Conservation (phyloP, 306 rosid genomes). For the Gynostemma pentaphyllum region DNA sequence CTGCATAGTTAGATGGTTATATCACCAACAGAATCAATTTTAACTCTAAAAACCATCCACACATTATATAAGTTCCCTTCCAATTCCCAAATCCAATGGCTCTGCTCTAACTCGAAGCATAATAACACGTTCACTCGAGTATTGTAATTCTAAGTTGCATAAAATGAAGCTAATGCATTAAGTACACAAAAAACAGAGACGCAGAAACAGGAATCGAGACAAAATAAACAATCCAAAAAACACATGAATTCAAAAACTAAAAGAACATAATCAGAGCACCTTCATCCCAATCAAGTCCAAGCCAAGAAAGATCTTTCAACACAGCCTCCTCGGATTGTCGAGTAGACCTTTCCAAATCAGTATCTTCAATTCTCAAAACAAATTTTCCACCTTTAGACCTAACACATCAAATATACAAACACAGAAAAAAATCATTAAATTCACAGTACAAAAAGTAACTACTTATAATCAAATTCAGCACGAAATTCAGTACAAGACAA, state of each 20-base stretch:
- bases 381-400: slow-evolving; percentile 92
- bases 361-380: slow-evolving; percentile 87
- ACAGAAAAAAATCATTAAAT: neutral
- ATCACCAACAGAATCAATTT: neutral
- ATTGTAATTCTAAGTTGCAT: neutral
- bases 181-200: neutral
- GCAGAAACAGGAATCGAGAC: neutral
- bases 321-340: slow-evolving; percentile 77
- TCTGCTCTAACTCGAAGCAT: neutral
- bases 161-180: neutral
- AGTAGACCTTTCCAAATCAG: slow-evolving; percentile 97
- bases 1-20: slow-evolving; percentile 26
- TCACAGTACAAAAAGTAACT: neutral
- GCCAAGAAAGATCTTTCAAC: slow-evolving; percentile 85
- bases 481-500: neutral
- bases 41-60: neutral
- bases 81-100: neutral
- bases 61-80: neutral
- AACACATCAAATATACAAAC: neutral
- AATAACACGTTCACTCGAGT: neutral
- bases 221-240: neutral
- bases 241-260: neutral
- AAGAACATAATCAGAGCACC: slow-evolving; percentile 34
- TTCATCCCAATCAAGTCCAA: slow-evolving; percentile 94
- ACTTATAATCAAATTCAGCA: neutral